phyloP scores from a whole-genome alignment of 148 eudicot species.

The Polygonum aviculare region DNA sequence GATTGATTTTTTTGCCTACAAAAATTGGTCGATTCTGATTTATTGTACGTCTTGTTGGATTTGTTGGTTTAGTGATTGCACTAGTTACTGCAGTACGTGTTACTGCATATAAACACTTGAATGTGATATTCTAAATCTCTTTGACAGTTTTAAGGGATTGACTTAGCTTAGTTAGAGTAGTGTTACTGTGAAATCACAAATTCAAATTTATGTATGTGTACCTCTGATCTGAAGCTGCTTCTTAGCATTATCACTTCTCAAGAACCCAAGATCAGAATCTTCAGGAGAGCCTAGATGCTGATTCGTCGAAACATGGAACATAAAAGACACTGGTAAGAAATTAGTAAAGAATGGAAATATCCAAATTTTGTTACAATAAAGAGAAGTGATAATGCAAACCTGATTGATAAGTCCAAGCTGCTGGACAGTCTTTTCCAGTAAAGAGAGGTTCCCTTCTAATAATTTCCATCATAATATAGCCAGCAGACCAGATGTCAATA shows the following conservation, averaged over 20 bases:
- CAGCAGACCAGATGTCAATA: slow-evolving; percentile 96
- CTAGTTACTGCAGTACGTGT: too few relatives aligned
- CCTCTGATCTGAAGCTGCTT: slow-evolving; percentile 43
- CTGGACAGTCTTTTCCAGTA: slow-evolving; percentile 90
- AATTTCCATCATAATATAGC: slow-evolving; percentile 96
- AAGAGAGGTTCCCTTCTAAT: slow-evolving; percentile 72
- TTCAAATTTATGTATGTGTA: too few relatives aligned
- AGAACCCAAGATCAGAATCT: slow-evolving; percentile 88
- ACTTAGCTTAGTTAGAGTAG: too few relatives aligned
- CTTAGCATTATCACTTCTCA: slow-evolving; percentile 79
- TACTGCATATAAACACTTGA: too few relatives aligned
- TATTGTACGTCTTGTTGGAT: too few relatives aligned
- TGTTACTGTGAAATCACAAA: too few relatives aligned
- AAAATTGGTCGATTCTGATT: too few relatives aligned
- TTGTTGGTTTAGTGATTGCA: too few relatives aligned
- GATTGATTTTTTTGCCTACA: too few relatives aligned
- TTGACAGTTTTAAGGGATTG: too few relatives aligned
- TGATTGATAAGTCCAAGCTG: slow-evolving; percentile 77
- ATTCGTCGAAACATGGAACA: background rate
- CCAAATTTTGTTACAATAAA: background rate
- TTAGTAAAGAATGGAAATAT: background rate
- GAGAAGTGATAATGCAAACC: slow-evolving; percentile 34
- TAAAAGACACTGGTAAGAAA: background rate
- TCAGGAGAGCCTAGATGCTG: slow-evolving; percentile 90
- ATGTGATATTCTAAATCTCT: too few relatives aligned